Evolutionary conservation across 306 rosid species (phyloP), one percentile per base, ranked within the genome.

Genomic region (Cercis canadensis): DNA sequence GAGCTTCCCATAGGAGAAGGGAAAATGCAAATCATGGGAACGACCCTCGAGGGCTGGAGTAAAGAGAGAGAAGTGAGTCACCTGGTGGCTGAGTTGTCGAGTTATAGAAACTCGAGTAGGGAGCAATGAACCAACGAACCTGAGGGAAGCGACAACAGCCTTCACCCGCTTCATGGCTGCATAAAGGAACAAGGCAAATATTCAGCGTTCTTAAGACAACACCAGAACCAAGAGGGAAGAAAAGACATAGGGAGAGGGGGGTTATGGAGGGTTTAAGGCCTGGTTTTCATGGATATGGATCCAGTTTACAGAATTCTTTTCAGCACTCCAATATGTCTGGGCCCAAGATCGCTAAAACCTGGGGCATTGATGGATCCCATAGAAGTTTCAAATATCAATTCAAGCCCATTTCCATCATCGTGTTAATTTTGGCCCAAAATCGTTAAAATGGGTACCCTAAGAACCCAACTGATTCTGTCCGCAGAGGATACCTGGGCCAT

Each of bases 121-220:
- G 68, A 75, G 58, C 61, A 75, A 21, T 72, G 86, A 87, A 74
- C 80, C 74, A 41, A 83, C 52, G 37, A 81, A 59, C 67, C 85
- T 70, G 76, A 87, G 81, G n/a, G 86, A 73, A 21, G 64, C 9
- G n/a, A 67, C 66, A 14, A 86, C 65, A 13, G 85, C 73, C 71
- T 47, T 87, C 36, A 83, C 76, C 44, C 90, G 81, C 46, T 80
- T 84, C 98, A 94, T 94, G 36, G 73, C 77, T 37, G 82, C 68
- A 41, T 2, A 32, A 50, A 29, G 31, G 11, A 19, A 36, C 8
- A 12, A 58, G 4, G 69, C 65, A 43, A 33, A 16, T 9, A 67
- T 57, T 43, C 63, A 31, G 24, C 13, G 8, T 45, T 34, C 11
- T n/a, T 33, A 40, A 41, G 4, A n/a, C n/a, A n/a, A n/a, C n/a